Base-by-base conservation (phyloP, 129 eudicot genomes). In the Oenanthe sinensis region DNA sequence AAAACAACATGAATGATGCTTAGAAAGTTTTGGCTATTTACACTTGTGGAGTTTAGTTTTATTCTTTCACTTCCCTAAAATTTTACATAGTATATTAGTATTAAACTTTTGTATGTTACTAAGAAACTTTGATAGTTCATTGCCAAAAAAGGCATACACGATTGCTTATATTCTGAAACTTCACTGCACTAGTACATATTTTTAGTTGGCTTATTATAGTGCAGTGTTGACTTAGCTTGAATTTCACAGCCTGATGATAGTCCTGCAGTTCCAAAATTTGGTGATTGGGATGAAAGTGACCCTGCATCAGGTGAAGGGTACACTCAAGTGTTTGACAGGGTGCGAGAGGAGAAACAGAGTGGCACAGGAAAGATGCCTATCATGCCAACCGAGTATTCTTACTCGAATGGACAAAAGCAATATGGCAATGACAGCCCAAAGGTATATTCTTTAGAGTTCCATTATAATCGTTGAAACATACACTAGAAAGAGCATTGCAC, bases 261-360 rank as follows among this genome's bases (percentile, higher is more conserved):
- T 33, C 58, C 77, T 45, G 77, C 77, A 74, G 77, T 93, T 80
- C 97, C 98, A 8, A 89, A 86, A 71, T 93, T 93, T 82, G 97
- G 97, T 46, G 96, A 91, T 63, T 91, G 97, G 97, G 95, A 93
- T 78, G 98, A 86, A 76, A 87, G 10, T 79, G 96, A 93, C 83
- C 97, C 96, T 10, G 73, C 98, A 75, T 79, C 97, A 69, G 97
- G 88, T 54, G 98, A 90, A 83, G 96, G 96, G 13, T 93, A 50
- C 82, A 87, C 89, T 62, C 88, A 82, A 55, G 86, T 93, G 77
- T 90, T 93, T 76, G 80, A 77, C 80, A 82, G 78, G 86, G 94
- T 93, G 47, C 71, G 90, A 83, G 97, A 87, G 84, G 98, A 93
- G 86, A 93, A 86, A 75, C 91, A 93, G 71, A 84, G 84, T 77